Evolutionary conservation across 2,329 filamentous ascomycete species (phyloP), one percentile per base, ranked within the genome.

Genomic region (Penicillium sp.): DNA sequence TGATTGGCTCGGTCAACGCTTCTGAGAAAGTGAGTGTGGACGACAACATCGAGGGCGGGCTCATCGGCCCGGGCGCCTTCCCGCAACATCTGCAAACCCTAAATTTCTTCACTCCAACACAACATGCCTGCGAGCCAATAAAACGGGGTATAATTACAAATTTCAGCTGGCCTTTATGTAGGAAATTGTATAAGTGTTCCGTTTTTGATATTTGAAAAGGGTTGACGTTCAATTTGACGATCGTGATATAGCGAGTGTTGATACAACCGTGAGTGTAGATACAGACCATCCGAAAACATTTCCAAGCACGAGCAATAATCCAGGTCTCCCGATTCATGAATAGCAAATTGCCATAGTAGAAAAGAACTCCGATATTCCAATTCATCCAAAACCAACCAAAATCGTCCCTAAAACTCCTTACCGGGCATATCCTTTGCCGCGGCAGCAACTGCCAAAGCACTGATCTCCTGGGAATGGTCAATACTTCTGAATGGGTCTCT

Each of bases 31-130:
- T 10, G 33, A 42, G 23, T 41, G 30, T n/a, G 23, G 33, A 46
- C 30, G 29, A 36, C n/a, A 13, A 9, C 13, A 20, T 44, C 15
- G 13, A 49, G 13, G 18, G 42, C 23, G 40, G 34, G 20, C 40
- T 27, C 18, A 15, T 26, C 40, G 44, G 47, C 13, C 29, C 23
- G 41, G 43, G 43, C 58, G 58, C 58, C 58, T 59, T 60, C 58
- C 50, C 44, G 47, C 49, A 18, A 60, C 58, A 60, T 59, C 26
- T 46, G 23, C 52, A 36, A 52, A 45, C 29, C 42, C 43, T 27
- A 49, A 51, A 34, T 24, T 20, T 48, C 29, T 46, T 41, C 40
- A 32, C 7, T 27, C 12, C 17, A 17, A 13, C 13, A 12, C 39
- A 34, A 32, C 13, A 24, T n/a, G n/a, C n/a, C 7, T 7, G 3